A percentile compares a stretch with the other conserved stretches of the same genome.
These are phyloP conservation scores for Didymella pinodella DNA, from an alignment of 2,329 filamentous ascomycete species.

Conservation along the genomic window DNA sequence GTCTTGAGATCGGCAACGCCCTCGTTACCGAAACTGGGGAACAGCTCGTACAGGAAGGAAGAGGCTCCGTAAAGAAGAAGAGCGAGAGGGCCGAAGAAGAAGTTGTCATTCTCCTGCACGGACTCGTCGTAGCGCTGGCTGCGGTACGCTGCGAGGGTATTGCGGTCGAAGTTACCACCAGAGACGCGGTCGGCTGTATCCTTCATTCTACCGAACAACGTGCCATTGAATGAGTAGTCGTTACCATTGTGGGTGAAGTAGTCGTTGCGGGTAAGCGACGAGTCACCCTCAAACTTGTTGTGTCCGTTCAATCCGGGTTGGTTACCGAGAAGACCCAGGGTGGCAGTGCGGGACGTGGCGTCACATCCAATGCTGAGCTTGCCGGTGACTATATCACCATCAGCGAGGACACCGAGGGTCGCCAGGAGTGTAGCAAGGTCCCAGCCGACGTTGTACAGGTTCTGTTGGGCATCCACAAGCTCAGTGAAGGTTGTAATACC, in stretches of 20 bases:
- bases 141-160: conserved; percentile 51
- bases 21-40: conserved; percentile 43
- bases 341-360: conserved; percentile 53
- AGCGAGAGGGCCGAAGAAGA: conserved; percentile 54
- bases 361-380: conserved; percentile 58
- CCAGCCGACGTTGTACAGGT: conserved; percentile 56
- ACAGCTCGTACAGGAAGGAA: conserved; percentile 56
- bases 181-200: conserved; percentile 37
- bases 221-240: conserved; percentile 53
- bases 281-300: conserved; percentile 55
- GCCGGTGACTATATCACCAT: conserved; percentile 53
- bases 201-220: conserved; percentile 53
- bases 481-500: conserved; percentile 55
- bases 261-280: conserved; percentile 54
- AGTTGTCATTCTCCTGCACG: conserved; percentile 50
- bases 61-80: conserved; percentile 55
- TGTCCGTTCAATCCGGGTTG: conserved; percentile 56
- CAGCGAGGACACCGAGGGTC: conserved; percentile 50
- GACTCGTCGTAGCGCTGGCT: conserved; percentile 53
- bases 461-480: conserved; percentile 57
- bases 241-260: conserved; percentile 50
- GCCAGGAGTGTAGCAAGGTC: conserved; percentile 54
- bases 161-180: conserved; percentile 49
- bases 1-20: conserved; percentile 30
- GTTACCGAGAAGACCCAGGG: conserved; percentile 37